Base-by-base conservation (phyloP, 1,284 basidiomycete species). In the Irpex sp. region DNA sequence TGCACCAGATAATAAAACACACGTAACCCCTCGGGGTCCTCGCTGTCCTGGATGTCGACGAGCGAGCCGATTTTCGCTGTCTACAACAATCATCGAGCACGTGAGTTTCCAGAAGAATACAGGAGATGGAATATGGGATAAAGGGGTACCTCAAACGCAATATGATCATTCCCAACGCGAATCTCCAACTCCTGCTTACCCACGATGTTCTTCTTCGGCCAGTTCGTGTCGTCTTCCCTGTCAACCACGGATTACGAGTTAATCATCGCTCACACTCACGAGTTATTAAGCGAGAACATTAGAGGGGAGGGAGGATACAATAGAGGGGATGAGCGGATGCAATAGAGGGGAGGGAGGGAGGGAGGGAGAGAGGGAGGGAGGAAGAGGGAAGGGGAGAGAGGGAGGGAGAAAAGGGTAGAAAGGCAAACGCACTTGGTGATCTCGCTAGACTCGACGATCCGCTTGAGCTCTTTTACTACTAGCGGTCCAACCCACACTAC, bases 1-100 rank as follows among this genome's bases (percentile, higher is more conserved):
- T 99, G 98, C 5, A 99, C 96, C 38, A 99, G 90, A 80, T 99
- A 99, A 84, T 99, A 99, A 85, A 99, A 99, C 65, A 99, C 97
- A n/a, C 98, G 91, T 56, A 99, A 87, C 0, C 98, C 98, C 80
- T 99, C 98, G 0, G 98, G 97, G 80, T 99, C 98, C 76, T 98
- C 95, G 73, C 96, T 97, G 78, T 99, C 97, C 78, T 98, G 96
- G 62, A 99, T 97, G 77, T 99, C 98, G 59, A 98, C 96, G 62
- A 99, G 84, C 10, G 97, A 96, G 22, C 98, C 98, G 65, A 99
- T 97, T 87, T 99, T 99, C 54, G 97, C 97, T 7, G 98, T 99
- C 97, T 99, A 74, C 11, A 67, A 65, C 13, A 3, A 20, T 15
- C 49, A 15, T 15, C n/a, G 15, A 54, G 49, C 49, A 54, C 49